Percentiles rank a stretch among this genome's conserved stretches.
These are phyloP conservation scores for Linum lewisii DNA, from an alignment of 345 rosid genomes.

Conservation along the genomic window DNA sequence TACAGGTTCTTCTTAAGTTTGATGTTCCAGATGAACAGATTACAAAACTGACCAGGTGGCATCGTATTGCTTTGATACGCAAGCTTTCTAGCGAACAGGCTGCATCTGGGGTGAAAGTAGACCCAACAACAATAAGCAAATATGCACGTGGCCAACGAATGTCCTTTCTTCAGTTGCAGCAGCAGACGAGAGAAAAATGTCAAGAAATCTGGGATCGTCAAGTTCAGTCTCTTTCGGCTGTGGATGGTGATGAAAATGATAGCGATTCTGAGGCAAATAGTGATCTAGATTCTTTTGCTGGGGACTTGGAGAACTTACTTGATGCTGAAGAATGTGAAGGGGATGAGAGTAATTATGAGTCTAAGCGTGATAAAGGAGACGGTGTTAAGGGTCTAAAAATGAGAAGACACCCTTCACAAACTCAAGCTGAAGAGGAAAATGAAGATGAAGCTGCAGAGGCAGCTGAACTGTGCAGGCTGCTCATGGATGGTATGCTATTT, in stretches of 20 bases:
- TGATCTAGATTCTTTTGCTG: slow-evolving; percentile 98
- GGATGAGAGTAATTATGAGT: slow-evolving; percentile 48
- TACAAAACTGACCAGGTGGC: slow-evolving; percentile 95
- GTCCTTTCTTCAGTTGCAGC: slow-evolving; percentile 98
- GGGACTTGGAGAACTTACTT: slow-evolving; percentile 92
- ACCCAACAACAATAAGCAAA: slow-evolving; percentile 83
- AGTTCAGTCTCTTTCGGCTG: slow-evolving; percentile 71
- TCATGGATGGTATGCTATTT: slow-evolving; percentile 76
- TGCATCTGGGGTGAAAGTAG: slow-evolving; percentile 88
- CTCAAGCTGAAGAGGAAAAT: slow-evolving; percentile 80
- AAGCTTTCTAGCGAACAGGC: slow-evolving; percentile 99
- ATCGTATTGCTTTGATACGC: slow-evolving; percentile 97
- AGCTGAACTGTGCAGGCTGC: slow-evolving; percentile 78
- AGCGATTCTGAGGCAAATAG: slow-evolving; percentile 93
- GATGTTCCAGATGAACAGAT: slow-evolving; percentile 84
- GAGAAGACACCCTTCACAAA: slow-evolving; percentile 69
- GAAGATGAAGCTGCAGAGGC: slow-evolving; percentile 98
- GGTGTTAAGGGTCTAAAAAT: slow-evolving; percentile 87
- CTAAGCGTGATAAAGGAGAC: slow-evolving; percentile 60
- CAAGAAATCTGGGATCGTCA: slow-evolving; percentile 99
- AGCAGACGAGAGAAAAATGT: slow-evolving; percentile 96
- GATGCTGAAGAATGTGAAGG: slow-evolving; percentile 95
- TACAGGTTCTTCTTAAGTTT: slow-evolving; percentile 89
- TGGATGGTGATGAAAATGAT: slow-evolving; percentile 72
- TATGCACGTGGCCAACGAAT: slow-evolving; percentile 98